phyloP scores from a whole-genome alignment of 2,329 filamentous ascomycete genomes.

The Simplicillium sp. region DNA sequence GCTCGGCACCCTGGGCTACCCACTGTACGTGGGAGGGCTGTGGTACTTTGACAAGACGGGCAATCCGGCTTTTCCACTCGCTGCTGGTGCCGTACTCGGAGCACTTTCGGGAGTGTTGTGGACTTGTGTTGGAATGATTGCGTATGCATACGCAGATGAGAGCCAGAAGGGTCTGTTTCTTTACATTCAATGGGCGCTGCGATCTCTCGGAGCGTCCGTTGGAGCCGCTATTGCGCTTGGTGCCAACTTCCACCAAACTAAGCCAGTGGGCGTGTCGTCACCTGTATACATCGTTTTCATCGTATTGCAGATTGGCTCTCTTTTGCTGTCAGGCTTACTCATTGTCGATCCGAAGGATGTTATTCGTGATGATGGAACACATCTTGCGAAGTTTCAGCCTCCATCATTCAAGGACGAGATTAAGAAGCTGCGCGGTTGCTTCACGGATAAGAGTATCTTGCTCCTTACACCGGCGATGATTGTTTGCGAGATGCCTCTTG shows the following conservation, averaged over 20 bases:
- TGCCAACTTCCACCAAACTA: slow-evolving; percentile 4
- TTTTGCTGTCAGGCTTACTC: slow-evolving; percentile 2
- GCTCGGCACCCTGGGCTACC: slow-evolving; percentile 11
- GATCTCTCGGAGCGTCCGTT: slow-evolving; percentile 4
- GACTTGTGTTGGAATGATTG: slow-evolving; percentile 6
- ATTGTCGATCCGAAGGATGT: slow-evolving; percentile 4
- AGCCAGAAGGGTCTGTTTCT: slow-evolving; percentile 7
- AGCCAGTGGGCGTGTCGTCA: slow-evolving; percentile 2
- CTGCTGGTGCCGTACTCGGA: slow-evolving; percentile 10
- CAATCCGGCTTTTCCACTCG: slow-evolving; percentile 10
- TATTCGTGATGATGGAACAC: slow-evolving; percentile 1
- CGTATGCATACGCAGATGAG: slow-evolving; percentile 6
- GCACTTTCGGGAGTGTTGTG: slow-evolving; percentile 10
- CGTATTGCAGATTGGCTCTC: slow-evolving; percentile 2
- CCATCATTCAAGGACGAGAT: slow-evolving; percentile 1
- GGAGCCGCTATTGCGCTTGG: slow-evolving; percentile 6
- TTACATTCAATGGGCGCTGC: slow-evolving; percentile 6
- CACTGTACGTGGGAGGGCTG: slow-evolving; percentile 11
- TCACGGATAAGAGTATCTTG: background rate
- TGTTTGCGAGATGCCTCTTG: slow-evolving; percentile 4
- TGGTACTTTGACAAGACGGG: slow-evolving; percentile 11
- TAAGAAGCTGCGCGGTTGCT: slow-evolving; percentile 1
- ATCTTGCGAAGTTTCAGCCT: background rate
- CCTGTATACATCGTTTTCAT: slow-evolving; percentile 9
- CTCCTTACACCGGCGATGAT: slow-evolving; percentile 3